A percentile compares a stretch with the other conserved stretches of the same genome.
Evolutionary conservation across 768 basidiomycete species (phyloP).

Genomic region (Pilatotrama ljubarskyi): DNA sequence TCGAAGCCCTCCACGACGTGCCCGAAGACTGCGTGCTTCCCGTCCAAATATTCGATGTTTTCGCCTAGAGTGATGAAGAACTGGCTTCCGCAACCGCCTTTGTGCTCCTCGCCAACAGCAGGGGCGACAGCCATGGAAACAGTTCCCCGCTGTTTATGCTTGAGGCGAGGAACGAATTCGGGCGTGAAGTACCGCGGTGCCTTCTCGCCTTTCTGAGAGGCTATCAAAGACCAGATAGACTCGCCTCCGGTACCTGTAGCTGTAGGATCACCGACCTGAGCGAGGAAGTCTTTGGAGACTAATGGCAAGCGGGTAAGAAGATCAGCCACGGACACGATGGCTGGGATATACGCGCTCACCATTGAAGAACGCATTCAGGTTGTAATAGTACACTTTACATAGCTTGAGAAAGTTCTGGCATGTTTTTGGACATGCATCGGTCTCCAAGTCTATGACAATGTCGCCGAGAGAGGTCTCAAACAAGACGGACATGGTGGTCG

Average conservation of each 20-base stretch:
- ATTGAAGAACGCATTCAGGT: constrained; percentile 97
- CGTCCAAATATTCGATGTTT: constrained; percentile 93
- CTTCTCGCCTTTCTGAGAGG: constrained; percentile 42
- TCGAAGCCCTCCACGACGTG: constrained; percentile 94
- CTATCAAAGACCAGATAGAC: constrained; percentile 79
- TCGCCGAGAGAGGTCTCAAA: constrained; percentile 97
- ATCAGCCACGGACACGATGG: not conserved
- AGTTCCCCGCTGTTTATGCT: constrained; percentile 83
- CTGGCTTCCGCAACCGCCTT: constrained; percentile 88
- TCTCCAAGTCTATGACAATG: constrained; percentile 93
- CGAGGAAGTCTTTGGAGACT: constrained; percentile 98
- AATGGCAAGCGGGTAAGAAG: not conserved
- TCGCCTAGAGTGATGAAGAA: constrained; percentile 95
- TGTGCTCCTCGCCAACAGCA: constrained; percentile 53
- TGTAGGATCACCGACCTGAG: constrained; percentile 94
- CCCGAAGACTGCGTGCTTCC: constrained; percentile 90
- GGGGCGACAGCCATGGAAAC: constrained; percentile 98
- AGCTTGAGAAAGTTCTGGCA: constrained; percentile 97
- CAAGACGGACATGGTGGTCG: constrained; percentile 80
- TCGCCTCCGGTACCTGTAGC: constrained; percentile 94
- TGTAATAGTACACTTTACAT: constrained; percentile 97
- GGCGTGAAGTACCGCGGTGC: constrained; percentile 86
- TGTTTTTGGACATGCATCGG: constrained; percentile 84
- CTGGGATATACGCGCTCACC: constrained; percentile 49
- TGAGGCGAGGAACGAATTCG: constrained; percentile 75